Base-by-base conservation (phyloP, 2,329 filamentous ascomycete genomes). In the Canariomyces notabilis region DNA sequence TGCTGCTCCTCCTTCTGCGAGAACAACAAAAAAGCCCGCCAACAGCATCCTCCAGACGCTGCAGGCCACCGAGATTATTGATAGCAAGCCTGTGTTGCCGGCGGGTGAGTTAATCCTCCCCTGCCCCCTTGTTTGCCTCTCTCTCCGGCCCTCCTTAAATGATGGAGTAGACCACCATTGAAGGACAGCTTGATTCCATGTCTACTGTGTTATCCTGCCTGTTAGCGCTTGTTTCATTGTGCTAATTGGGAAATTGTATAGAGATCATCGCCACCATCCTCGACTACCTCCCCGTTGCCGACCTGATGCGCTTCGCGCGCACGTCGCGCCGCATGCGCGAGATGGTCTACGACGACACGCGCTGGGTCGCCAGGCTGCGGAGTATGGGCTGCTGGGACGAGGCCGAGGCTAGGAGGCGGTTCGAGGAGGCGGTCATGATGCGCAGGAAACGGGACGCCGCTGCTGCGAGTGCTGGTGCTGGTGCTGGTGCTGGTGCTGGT, bases 341-440 rank as follows among this genome's bases (percentile, higher is more conserved):
- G 68, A 98, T 98, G 90, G 90, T 96, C 3, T 98, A 97, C 67
- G 93, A 98, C 65, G 93, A 98, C 66, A 88, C 89, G 40, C 79
- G 91, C 70, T 98, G 93, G 93, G 86, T 97, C 32, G 82, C 87
- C 53, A 79, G 87, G 53, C 68, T 98, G 44, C 86, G 86, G 63
- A 82, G 77, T 48, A 95, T 98, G 82, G 87, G 85, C 2, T 85
- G 87, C 56, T 98, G 93, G 93, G 85, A 95, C 61, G 93, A 98
- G 63, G 66, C 72, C 3, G 91, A 95, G 63, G 93, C 93, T 4
- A 78, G 90, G 50, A 82, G 79, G 56, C 73, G 87, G 43, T 87
- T 89, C 42, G 91, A 96, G 52, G 83, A 91, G 19, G 76, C 78
- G 6, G 75, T 84, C 58, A 5, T 12, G 9, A 19, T 37, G 16